phyloP scores from a whole-genome alignment of 805 yeast species.

The Schwanniomyces occidentalis region DNA sequence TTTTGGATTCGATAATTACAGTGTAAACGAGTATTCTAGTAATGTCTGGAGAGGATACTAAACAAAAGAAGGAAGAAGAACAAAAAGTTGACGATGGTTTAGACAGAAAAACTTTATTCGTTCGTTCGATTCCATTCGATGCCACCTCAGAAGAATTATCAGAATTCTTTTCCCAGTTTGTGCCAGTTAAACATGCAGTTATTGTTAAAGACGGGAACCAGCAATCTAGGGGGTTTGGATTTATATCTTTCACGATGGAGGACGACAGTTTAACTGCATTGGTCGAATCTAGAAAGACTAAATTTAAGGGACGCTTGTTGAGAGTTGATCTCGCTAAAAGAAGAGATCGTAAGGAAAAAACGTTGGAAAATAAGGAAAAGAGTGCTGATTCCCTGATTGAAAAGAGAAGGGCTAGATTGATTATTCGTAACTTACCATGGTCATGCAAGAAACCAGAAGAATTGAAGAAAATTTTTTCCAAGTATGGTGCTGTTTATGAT shows the following conservation, averaged over 20 bases:
- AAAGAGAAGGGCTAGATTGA: slow-evolving; percentile 82
- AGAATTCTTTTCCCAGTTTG: slow-evolving; percentile 85
- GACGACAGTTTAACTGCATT: slow-evolving; percentile 84
- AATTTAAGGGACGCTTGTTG: slow-evolving; percentile 64
- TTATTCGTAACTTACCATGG: slow-evolving; percentile 95
- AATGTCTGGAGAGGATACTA: slow-evolving; percentile 2
- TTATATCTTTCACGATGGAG: slow-evolving; percentile 82
- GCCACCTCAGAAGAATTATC: slow-evolving; percentile 82
- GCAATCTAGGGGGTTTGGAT: slow-evolving; percentile 91
- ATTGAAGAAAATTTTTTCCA: slow-evolving; percentile 66
- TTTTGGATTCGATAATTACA: too few relatives aligned
- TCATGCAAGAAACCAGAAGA: slow-evolving; percentile 77
- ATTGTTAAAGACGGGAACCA: slow-evolving; percentile 77
- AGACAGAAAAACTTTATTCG: slow-evolving; percentile 72
- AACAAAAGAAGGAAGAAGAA: not conserved
- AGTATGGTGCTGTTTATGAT: slow-evolving; percentile 84
- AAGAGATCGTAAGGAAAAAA: slow-evolving; percentile 68
- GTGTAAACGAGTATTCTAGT: too few relatives aligned
- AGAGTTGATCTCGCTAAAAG: slow-evolving; percentile 88
- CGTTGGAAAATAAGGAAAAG: slow-evolving; percentile 6
- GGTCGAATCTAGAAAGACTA: slow-evolving; percentile 60
- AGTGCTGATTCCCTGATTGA: slow-evolving; percentile 45
- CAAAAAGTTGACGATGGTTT: slow-evolving; percentile 32
- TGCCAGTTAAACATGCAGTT: slow-evolving; percentile 94
- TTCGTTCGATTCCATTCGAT: slow-evolving; percentile 77